phyloP scores from a whole-genome alignment of 345 rosid species.

The Eucalyptus curtisii region DNA sequence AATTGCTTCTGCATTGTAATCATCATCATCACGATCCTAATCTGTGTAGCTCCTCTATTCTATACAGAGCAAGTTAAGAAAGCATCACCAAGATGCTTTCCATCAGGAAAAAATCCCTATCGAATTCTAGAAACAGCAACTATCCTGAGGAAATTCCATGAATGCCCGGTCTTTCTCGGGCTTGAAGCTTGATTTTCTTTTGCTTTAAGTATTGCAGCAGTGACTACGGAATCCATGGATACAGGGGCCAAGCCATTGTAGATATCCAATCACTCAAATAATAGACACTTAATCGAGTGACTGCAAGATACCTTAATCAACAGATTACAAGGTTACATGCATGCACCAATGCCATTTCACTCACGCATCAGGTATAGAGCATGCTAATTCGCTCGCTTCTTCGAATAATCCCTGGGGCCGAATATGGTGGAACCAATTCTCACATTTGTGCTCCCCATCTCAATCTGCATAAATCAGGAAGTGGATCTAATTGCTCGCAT shows the following conservation, averaged over 20 bases:
- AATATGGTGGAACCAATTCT: slow-evolving; percentile 90
- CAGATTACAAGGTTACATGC: not conserved
- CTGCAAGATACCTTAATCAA: not conserved
- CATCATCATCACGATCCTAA: not conserved
- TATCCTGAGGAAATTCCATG: not conserved
- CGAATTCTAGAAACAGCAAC: not conserved
- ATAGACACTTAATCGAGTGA: not conserved
- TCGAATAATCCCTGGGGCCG: slow-evolving; percentile 71
- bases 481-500: not conserved
- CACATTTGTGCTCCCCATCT: slow-evolving; percentile 87
- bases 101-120: not conserved
- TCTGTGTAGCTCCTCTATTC: not conserved
- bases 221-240: not conserved
- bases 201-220: not conserved
- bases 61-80: not conserved
- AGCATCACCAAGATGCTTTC: not conserved
- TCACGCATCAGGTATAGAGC: not conserved
- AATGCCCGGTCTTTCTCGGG: not conserved
- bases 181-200: not conserved
- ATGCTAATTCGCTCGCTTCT: slow-evolving; percentile 13
- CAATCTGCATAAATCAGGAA: slow-evolving; percentile 46
- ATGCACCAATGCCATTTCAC: not conserved
- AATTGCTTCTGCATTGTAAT: not conserved
- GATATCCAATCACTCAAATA: not conserved
- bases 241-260: not conserved